These are phyloP conservation scores for Iberis amara DNA, from an alignment of 441 rosid species.

Conservation along the genomic window DNA sequence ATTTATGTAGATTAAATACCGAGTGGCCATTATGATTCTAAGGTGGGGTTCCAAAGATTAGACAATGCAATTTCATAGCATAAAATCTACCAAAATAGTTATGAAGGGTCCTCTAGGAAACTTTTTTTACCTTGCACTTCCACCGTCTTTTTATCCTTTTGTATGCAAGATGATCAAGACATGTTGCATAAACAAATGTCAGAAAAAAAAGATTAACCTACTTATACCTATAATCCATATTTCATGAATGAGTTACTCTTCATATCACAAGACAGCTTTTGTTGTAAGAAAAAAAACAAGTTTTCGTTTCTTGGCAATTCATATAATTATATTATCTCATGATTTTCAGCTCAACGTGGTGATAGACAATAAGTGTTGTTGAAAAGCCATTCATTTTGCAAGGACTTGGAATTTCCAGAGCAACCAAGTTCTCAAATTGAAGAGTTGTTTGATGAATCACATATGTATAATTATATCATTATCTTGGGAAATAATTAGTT, in stretches of 20 bases:
- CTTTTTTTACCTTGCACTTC: conserved; percentile 95
- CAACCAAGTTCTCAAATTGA: conserved; percentile 86
- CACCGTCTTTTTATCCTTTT: conserved; percentile 91
- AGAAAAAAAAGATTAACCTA: background rate
- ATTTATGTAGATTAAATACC: conserved; percentile 72
- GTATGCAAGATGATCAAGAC: conserved; percentile 87
- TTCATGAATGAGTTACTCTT: background rate
- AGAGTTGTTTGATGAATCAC: conserved; percentile 85
- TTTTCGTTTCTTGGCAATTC: conserved; percentile 49
- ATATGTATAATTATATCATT: conserved; percentile 88
- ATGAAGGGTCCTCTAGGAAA: conserved; percentile 85
- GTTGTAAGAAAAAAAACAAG: conserved; percentile 43
- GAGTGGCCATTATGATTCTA: conserved; percentile 78
- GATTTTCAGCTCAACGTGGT: conserved; percentile 69
- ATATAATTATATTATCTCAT: conserved; percentile 46
- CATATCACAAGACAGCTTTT: conserved; percentile 43
- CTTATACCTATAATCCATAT: background rate
- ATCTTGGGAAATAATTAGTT: conserved; percentile 93
- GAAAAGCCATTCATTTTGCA: conserved; percentile 99
- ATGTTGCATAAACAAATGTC: conserved; percentile 82
- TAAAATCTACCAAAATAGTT: conserved; percentile 57
- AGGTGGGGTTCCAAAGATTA: conserved; percentile 66
- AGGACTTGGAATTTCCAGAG: conserved; percentile 81
- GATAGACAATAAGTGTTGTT: conserved; percentile 96
- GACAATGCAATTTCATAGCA: conserved; percentile 72